phyloP scores from a whole-genome alignment of 768 basidiomycete species.

The Chalciporus piperatus region DNA sequence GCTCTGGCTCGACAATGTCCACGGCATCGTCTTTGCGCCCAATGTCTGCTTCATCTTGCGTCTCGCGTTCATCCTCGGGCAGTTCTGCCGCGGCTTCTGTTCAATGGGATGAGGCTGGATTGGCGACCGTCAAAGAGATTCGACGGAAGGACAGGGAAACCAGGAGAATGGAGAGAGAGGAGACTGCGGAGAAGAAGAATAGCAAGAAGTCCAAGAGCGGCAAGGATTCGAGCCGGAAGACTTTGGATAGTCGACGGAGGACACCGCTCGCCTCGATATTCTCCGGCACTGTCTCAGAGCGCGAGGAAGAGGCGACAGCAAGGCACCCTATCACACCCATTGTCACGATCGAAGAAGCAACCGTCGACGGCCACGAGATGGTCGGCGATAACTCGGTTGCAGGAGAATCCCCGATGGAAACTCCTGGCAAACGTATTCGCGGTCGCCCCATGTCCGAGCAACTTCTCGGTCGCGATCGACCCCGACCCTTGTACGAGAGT shows the following conservation, averaged over 20 bases:
- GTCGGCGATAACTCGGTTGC: slow-evolving; percentile 10
- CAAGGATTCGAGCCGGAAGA: slow-evolving; percentile 39
- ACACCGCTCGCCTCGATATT: slow-evolving; percentile 60
- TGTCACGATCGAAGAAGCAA: slow-evolving; percentile 51
- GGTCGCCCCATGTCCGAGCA: slow-evolving; percentile 66
- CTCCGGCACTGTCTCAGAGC: slow-evolving; percentile 36
- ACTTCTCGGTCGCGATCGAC: slow-evolving; percentile 46
- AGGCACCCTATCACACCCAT: slow-evolving; percentile 16
- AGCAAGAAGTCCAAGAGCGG: slow-evolving; percentile 27
- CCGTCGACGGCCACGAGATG: slow-evolving; percentile 46
- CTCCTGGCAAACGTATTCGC: slow-evolving; percentile 42
- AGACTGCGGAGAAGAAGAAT: slow-evolving; percentile 32
- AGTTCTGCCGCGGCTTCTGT: slow-evolving; percentile 46
- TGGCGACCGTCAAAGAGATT: slow-evolving; percentile 48
- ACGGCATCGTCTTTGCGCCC: slow-evolving; percentile 48
- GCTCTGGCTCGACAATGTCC: slow-evolving; percentile 40
- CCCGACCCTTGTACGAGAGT: slow-evolving; percentile 48
- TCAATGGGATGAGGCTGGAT: slow-evolving; percentile 48
- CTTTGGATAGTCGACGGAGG: slow-evolving; percentile 51
- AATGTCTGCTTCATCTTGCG: slow-evolving; percentile 39
- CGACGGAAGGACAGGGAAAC: slow-evolving; percentile 38
- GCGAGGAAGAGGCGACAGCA: slow-evolving; percentile 10
- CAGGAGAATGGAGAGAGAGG: slow-evolving; percentile 34
- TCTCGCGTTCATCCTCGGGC: slow-evolving; percentile 38
- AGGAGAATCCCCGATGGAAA: slow-evolving; percentile 15